Conservation (phyloP, 352 stramenopile species). For the Globisporangium parvum region DNA sequence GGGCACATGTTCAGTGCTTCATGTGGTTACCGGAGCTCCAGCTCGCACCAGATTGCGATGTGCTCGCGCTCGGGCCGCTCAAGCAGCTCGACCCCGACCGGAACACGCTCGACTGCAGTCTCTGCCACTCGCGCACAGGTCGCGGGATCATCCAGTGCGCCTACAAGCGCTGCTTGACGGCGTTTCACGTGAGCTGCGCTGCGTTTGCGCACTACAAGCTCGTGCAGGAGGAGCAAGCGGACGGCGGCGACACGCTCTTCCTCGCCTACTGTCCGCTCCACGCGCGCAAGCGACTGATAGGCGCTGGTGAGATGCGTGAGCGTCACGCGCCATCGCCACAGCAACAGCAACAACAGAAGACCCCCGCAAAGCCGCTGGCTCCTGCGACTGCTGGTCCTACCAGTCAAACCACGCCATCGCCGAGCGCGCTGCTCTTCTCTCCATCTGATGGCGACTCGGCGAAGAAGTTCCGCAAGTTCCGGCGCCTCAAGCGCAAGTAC, state of each 20-base stretch:
- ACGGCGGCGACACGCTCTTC: constrained; percentile 49
- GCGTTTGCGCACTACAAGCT: constrained; percentile 52
- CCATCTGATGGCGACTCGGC: constrained; percentile 32
- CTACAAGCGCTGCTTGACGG: constrained; percentile 55
- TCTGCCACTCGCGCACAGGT: constrained; percentile 59
- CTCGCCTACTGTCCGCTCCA: constrained; percentile 64
- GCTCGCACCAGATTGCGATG: constrained; percentile 27
- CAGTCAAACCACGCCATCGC: constrained; percentile 21
- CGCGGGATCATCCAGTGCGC: constrained; percentile 75
- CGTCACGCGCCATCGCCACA: constrained; percentile 6
- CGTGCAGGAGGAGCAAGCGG: constrained; percentile 37
- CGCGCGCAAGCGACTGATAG: constrained; percentile 21
- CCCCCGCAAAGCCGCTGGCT: constrained; percentile 1
- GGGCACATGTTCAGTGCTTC: constrained; percentile 84
- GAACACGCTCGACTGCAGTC: constrained; percentile 49
- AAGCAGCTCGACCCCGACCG: constrained; percentile 51
- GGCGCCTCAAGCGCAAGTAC: constrained; percentile 67
- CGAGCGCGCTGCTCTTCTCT: constrained; percentile 46
- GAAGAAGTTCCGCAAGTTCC: constrained; percentile 62
- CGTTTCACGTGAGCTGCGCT: constrained; percentile 82
- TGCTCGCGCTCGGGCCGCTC: constrained; percentile 41
- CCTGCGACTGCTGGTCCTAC: neutral
- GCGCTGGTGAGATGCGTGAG: constrained; percentile 4
- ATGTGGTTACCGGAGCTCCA: constrained; percentile 80
- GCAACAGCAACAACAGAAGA: neutral